Conservation (phyloP, 345 rosid genomes). For the Xanthoceras sorbifolium region DNA sequence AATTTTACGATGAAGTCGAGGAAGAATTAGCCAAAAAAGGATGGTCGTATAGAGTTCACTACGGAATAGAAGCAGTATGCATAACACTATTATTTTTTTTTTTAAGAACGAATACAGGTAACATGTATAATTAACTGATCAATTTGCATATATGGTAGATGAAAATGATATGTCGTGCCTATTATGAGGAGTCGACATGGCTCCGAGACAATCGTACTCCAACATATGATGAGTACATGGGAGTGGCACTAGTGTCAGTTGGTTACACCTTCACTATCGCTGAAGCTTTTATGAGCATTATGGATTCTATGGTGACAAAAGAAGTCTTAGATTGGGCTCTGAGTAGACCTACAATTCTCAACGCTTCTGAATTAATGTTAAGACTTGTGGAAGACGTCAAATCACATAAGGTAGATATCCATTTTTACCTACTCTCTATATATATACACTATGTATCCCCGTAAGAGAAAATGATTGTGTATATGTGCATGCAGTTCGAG, state of each 20-base stretch:
- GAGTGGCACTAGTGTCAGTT: neutral
- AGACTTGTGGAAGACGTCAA: neutral
- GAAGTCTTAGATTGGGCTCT: neutral
- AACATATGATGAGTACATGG: too few relatives aligned
- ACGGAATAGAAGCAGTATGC: conserved; percentile 18
- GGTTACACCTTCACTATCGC: neutral
- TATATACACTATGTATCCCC: too few relatives aligned
- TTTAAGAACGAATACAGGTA: too few relatives aligned
- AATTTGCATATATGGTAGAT: neutral
- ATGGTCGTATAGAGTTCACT: neutral
- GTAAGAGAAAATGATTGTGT: too few relatives aligned
- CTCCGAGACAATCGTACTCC: too few relatives aligned
- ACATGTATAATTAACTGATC: too few relatives aligned
- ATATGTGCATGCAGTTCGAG: neutral
- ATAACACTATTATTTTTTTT: neutral
- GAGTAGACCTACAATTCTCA: neutral
- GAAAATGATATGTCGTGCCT: neutral
- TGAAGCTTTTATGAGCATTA: neutral
- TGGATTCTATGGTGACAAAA: neutral
- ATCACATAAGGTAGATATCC: neutral
- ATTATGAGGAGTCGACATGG: neutral
- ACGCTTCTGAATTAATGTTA: neutral
- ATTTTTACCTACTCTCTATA: neutral
- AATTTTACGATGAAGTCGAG: conserved; percentile 23
- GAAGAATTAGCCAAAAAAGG: conserved; percentile 19